Evolutionary conservation across 306 rosid genomes (phyloP).

Genomic region (Lathyrus oleraceus): DNA sequence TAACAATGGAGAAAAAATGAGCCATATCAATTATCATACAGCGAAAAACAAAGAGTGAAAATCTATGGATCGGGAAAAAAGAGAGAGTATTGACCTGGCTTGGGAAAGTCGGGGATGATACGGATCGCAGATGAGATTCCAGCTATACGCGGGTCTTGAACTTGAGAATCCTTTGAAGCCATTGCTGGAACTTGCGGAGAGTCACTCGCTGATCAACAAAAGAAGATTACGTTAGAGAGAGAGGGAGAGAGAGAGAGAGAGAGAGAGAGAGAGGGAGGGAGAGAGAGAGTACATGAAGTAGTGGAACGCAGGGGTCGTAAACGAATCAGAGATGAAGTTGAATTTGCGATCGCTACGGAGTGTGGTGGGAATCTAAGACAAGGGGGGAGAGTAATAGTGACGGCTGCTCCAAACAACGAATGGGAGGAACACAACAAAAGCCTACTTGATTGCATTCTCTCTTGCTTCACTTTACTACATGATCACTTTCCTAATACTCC

Average conservation of each 20-base stretch:
- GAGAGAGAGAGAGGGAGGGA: not conserved
- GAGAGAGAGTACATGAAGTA: conserved; percentile 29
- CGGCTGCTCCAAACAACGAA: conserved; percentile 36
- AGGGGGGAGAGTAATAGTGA: conserved; percentile 6
- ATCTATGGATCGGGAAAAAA: not conserved
- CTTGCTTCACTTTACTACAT: not conserved
- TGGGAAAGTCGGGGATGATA: conserved; percentile 89
- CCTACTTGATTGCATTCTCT: conserved; percentile 40
- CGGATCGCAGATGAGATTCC: conserved; percentile 77
- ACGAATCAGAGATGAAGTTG: conserved; percentile 12
- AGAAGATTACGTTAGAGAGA: not conserved
- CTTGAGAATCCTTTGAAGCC: conserved; percentile 58
- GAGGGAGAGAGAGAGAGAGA: not conserved
- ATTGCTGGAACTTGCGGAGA: conserved; percentile 44
- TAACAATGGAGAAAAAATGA: conserved; percentile 26
- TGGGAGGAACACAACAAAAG: conserved; percentile 29
- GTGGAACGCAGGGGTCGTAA: conserved; percentile 37
- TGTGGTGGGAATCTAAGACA: conserved; percentile 35
- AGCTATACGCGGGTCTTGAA: conserved; percentile 64
- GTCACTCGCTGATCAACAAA: conserved; percentile 42
- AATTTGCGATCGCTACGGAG: not conserved
- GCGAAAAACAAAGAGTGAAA: not conserved
- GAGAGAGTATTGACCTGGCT: conserved; percentile 60
- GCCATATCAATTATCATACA: not conserved
- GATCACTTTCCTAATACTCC: no score